A percentile compares a stretch with the other conserved stretches of the same genome.
phyloP scores from a whole-genome alignment of 139 green algal genomes.

The Chlamydomonas schloesseri region DNA sequence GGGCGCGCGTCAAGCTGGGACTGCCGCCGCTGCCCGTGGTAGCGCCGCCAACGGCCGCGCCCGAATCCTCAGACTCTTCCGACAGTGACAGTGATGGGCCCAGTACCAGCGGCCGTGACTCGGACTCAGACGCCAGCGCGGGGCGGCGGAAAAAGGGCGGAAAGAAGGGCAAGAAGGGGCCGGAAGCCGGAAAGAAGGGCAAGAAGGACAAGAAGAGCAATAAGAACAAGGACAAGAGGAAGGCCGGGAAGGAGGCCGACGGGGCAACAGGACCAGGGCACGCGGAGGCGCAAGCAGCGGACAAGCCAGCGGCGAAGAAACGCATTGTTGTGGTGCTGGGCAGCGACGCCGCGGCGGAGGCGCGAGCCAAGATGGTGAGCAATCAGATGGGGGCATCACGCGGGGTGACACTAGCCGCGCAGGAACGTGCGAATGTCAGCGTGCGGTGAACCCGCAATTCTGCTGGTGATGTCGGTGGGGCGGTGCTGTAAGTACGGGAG shows the following conservation, averaged over 20 bases:
- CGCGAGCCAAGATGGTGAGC: slow-evolving; percentile 3
- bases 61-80: neutral
- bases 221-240: neutral
- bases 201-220: slow-evolving; percentile 31
- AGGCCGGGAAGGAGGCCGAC: neutral
- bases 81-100: slow-evolving; percentile 23
- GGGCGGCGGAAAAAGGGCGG: neutral
- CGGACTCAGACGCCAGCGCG: neutral
- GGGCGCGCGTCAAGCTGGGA: neutral
- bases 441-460: too few species aligned
- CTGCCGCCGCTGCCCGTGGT: slow-evolving; percentile 21
- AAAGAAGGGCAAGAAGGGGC: neutral
- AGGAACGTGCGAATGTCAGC: too few species aligned
- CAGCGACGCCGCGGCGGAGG: slow-evolving; percentile 17
- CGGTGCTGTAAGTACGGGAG: too few species aligned
- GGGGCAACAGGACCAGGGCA: neutral
- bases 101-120: slow-evolving; percentile 51
- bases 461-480: too few species aligned
- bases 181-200: neutral
- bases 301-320: slow-evolving; percentile 5
- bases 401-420: too few species aligned
- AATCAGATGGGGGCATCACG: too few species aligned
- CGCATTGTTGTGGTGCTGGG: slow-evolving; percentile 59
- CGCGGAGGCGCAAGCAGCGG: too few species aligned
- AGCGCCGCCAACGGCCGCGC: neutral